These are phyloP conservation scores for Entophlyctis luteolus DNA, from an alignment of 192 early-diverging fungal species.

Conservation along the genomic window DNA sequence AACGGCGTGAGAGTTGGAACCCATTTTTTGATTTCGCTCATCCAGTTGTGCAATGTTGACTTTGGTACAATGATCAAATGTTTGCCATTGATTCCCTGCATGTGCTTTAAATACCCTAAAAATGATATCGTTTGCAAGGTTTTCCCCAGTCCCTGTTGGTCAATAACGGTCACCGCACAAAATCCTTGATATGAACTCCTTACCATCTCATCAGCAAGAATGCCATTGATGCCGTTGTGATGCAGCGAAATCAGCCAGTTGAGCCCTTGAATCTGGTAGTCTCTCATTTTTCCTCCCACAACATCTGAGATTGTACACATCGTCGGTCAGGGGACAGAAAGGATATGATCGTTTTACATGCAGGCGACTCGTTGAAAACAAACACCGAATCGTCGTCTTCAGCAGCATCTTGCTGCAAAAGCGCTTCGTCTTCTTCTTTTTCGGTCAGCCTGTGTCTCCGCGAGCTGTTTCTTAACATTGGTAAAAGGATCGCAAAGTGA, in stretches of 20 bases:
- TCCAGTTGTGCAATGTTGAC: constrained; percentile 96
- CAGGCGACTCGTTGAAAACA: constrained; percentile 86
- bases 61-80: constrained; percentile 96
- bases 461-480: constrained; percentile 27
- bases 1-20: constrained; percentile 82
- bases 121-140: constrained; percentile 96
- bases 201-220: constrained; percentile 98
- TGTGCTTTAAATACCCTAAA: constrained; percentile 89
- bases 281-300: constrained; percentile 84
- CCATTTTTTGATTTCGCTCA: constrained; percentile 87
- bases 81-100: constrained; percentile 70
- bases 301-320: constrained; percentile 55
- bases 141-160: constrained; percentile 81
- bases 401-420: constrained; percentile 69
- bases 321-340: background rate
- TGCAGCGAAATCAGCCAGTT: constrained; percentile 97
- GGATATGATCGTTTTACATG: constrained; percentile 48
- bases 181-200: background rate
- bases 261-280: constrained; percentile 94
- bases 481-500: background rate
- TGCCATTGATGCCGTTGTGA: constrained; percentile 97
- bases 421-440: constrained; percentile 94
- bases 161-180: background rate
- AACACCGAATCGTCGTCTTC: constrained; percentile 46
- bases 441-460: constrained; percentile 90